phyloP scores from a whole-genome alignment of 176 grass and related monocot genomes.

The Aegilops umbellulata region DNA sequence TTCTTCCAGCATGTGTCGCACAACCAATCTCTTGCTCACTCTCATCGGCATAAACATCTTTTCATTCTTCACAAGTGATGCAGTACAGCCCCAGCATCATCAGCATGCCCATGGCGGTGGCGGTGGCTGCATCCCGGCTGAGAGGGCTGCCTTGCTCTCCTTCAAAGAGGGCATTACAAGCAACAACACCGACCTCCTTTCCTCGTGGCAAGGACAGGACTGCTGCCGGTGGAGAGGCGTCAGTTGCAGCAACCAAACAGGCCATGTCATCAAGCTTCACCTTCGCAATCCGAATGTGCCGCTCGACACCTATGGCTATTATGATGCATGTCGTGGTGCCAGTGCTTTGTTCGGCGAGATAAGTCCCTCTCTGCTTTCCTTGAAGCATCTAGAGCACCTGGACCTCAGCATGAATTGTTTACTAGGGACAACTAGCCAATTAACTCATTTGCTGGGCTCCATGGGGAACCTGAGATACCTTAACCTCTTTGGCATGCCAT shows the following conservation, averaged over 20 bases:
- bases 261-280: not conserved
- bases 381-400: slow-evolving; percentile 5
- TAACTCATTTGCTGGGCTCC: not conserved
- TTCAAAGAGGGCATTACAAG: slow-evolving; percentile 13
- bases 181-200: not conserved
- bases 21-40: not conserved
- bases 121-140: not conserved
- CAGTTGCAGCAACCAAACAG: slow-evolving; percentile 26
- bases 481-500: slow-evolving; percentile 6
- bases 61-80: not conserved
- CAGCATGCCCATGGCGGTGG: not conserved
- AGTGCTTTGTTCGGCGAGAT: slow-evolving; percentile 25
- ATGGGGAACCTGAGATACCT: slow-evolving; percentile 23
- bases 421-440: not conserved
- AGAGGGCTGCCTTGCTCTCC: slow-evolving; percentile 30
- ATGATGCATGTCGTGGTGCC: not conserved
- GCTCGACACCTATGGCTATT: too few species aligned
- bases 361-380: slow-evolving; percentile 25
- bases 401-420: slow-evolving; percentile 41
- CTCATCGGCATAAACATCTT: not conserved
- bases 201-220: slow-evolving; percentile 12
- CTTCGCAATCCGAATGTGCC: too few species aligned
- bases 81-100: not conserved
- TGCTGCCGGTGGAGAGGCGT: slow-evolving; percentile 39
- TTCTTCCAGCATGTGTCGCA: not conserved